phyloP scores from a whole-genome alignment of 2,329 filamentous ascomycete genomes.

The Epichloe baconii region DNA sequence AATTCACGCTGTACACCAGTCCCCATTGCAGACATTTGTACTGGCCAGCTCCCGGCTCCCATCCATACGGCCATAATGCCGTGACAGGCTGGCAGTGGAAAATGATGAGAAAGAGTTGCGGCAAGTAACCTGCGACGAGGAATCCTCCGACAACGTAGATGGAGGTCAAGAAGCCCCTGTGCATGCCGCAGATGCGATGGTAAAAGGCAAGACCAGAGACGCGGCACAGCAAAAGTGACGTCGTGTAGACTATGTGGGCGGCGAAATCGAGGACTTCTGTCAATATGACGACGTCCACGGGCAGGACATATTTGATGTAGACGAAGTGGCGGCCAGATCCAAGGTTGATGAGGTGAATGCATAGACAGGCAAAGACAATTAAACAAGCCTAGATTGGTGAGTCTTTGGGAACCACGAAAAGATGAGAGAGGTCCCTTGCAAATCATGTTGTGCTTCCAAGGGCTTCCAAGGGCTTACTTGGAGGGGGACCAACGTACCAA shows the following conservation, averaged over 20 bases:
- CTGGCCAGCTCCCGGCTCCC: conserved; percentile 24
- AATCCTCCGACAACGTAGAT: conserved; percentile 24
- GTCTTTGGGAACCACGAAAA: too few species aligned
- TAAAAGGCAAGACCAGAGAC: conserved; percentile 40
- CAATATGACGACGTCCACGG: conserved; percentile 23
- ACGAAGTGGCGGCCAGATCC: conserved; percentile 34
- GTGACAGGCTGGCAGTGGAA: conserved; percentile 39
- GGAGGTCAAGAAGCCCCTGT: conserved; percentile 20
- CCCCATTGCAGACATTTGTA: conserved; percentile 38
- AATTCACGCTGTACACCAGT: conserved; percentile 37
- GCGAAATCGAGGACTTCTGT: conserved; percentile 36
- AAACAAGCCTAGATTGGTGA: conserved; percentile 18
- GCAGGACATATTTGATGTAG: conserved; percentile 33
- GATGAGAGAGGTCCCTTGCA: too few species aligned
- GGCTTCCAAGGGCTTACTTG: background rate
- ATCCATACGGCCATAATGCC: conserved; percentile 37
- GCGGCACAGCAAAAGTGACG: conserved; percentile 34
- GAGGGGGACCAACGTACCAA: conserved; percentile 16
- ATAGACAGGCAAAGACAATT: conserved; percentile 29
- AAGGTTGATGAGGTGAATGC: conserved; percentile 30
- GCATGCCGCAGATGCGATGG: conserved; percentile 28
- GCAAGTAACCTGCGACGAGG: conserved; percentile 29
- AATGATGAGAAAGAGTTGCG: conserved; percentile 35
- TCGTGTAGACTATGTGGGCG: conserved; percentile 39
- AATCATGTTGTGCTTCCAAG: background rate